These are phyloP conservation scores for Microsporum canis DNA, from an alignment of 2,329 filamentous ascomycete species.

Conservation along the genomic window DNA sequence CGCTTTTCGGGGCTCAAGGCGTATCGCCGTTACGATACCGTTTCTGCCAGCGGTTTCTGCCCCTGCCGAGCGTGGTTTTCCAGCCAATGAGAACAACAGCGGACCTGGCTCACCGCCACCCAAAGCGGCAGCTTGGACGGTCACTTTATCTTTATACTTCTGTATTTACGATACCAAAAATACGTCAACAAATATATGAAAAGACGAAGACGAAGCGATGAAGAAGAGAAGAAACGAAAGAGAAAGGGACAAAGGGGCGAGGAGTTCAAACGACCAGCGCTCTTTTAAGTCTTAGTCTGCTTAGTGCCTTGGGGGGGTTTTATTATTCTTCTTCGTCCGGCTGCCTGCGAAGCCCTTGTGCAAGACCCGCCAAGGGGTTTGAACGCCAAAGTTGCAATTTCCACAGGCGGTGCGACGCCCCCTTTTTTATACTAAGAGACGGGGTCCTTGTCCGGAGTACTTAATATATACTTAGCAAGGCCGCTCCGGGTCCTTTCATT, in stretches of 20 bases:
- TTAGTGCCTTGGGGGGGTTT: neutral
- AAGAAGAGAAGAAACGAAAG: neutral
- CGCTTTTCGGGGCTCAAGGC: neutral
- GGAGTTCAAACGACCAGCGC: neutral
- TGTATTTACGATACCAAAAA: neutral
- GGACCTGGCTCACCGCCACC: neutral
- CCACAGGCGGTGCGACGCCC: neutral
- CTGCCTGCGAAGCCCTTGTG: neutral
- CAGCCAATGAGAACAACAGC: neutral
- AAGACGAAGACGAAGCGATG: neutral
- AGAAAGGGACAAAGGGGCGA: neutral
- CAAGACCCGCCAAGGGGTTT: neutral
- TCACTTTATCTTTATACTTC: neutral
- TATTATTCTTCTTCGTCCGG: neutral
- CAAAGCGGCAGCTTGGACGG: neutral
- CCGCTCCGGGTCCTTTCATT: neutral
- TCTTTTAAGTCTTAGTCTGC: neutral
- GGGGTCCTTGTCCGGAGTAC: neutral
- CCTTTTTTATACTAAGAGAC: neutral
- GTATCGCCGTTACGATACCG: neutral
- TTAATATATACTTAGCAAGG: neutral
- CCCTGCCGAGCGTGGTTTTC: neutral
- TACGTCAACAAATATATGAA: neutral
- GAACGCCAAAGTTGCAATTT: neutral
- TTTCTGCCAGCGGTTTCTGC: neutral